These are phyloP conservation scores for Acarospora socialis DNA, from an alignment of 2,329 filamentous ascomycete species.

Conservation along the genomic window DNA sequence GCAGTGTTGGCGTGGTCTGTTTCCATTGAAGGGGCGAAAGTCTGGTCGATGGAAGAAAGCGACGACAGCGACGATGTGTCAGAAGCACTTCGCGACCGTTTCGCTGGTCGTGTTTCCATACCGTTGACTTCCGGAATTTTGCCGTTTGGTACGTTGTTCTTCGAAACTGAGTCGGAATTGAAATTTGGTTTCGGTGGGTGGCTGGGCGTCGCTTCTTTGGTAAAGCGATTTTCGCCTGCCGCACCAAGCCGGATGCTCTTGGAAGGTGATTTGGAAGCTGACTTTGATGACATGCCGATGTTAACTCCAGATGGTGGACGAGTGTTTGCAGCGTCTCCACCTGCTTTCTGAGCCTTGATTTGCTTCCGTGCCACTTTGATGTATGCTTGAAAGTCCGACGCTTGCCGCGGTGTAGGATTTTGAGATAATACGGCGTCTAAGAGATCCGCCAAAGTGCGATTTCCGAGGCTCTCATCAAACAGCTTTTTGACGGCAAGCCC, in stretches of 20 bases:
- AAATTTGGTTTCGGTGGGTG: background rate
- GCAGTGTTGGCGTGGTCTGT: conserved; percentile 8
- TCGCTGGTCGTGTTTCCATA: conserved; percentile 7
- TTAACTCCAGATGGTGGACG: background rate
- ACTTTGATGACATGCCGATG: conserved; percentile 15
- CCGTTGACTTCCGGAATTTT: conserved; percentile 1
- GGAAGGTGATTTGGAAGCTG: conserved; percentile 11
- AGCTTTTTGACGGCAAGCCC: conserved; percentile 29
- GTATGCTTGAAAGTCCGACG: conserved; percentile 26
- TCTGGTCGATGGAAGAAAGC: conserved; percentile 16
- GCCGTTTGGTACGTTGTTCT: background rate
- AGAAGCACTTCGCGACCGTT: conserved; percentile 17
- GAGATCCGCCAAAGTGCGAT: conserved; percentile 24
- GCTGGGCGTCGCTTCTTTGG: background rate
- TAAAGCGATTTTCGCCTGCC: conserved; percentile 7
- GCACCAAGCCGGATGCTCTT: conserved; percentile 11
- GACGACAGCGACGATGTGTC: conserved; percentile 26
- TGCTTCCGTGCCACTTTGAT: conserved; percentile 30
- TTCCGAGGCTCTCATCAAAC: conserved; percentile 26
- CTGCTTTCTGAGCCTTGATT: conserved; percentile 25
- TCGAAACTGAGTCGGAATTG: background rate
- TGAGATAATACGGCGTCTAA: conserved; percentile 31
- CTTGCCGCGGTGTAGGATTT: conserved; percentile 26
- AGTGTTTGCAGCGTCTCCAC: conserved; percentile 18
- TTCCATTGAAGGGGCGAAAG: conserved; percentile 12